Percentiles rank a stretch among this genome's conserved stretches.
Conservation (phyloP, 2,329 filamentous ascomycete species). For the Fusarium buxicola region DNA sequence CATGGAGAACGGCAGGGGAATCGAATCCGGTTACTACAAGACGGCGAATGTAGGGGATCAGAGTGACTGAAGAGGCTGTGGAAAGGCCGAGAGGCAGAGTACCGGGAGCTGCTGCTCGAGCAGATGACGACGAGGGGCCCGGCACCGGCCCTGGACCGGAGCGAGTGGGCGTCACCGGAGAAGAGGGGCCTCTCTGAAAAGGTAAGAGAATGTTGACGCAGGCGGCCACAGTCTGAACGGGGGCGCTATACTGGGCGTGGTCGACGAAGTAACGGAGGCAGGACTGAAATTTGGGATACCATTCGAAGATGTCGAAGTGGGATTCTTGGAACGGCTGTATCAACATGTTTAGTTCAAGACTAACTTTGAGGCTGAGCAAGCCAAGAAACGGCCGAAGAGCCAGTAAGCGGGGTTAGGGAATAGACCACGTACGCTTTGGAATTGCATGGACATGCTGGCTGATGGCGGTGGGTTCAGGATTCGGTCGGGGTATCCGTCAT, state of each 20-base stretch:
- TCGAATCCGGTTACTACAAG: slow-evolving; percentile 94
- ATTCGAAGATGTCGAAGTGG: slow-evolving; percentile 85
- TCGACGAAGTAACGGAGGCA: slow-evolving; percentile 94
- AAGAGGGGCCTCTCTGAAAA: slow-evolving; percentile 72
- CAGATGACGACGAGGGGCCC: slow-evolving; percentile 42
- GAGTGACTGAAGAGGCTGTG: slow-evolving; percentile 64
- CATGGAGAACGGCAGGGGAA: slow-evolving; percentile 84
- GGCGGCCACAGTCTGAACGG: slow-evolving; percentile 88
- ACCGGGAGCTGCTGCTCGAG: slow-evolving; percentile 45
- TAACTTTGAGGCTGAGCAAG: slow-evolving; percentile 13
- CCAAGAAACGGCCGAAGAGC: background rate
- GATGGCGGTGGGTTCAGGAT: background rate
- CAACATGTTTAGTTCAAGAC: slow-evolving; percentile 25
- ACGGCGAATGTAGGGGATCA: slow-evolving; percentile 90
- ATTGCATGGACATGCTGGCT: slow-evolving; percentile 42
- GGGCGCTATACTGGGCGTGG: slow-evolving; percentile 83
- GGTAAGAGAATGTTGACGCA: slow-evolving; percentile 94
- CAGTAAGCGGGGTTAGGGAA: slow-evolving; percentile 9
- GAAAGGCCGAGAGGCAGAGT: slow-evolving; percentile 31
- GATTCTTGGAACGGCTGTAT: slow-evolving; percentile 59
- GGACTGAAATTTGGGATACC: slow-evolving; percentile 91
- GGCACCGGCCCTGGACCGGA: slow-evolving; percentile 28
- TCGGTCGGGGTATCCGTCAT: slow-evolving; percentile 7
- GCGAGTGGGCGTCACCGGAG: slow-evolving; percentile 55
- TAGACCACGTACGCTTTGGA: slow-evolving; percentile 39